Conservation (phyloP, 2,329 filamentous ascomycete genomes). For the Ambrosiella cleistominuta region DNA sequence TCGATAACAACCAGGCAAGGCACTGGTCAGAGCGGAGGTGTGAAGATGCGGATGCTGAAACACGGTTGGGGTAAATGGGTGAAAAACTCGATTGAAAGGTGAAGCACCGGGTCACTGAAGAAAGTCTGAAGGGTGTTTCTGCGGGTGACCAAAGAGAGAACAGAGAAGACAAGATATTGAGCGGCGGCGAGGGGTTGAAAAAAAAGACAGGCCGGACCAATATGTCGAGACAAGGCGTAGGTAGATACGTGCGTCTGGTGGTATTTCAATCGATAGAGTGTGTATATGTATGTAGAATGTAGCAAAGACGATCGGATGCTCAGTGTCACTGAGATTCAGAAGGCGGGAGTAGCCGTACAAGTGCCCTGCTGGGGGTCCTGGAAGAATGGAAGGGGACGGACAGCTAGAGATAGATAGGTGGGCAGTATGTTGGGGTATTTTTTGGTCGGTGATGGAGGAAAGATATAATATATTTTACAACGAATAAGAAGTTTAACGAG, state of each 20-base stretch:
- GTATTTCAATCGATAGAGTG: too few relatives aligned
- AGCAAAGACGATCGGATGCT: too few relatives aligned
- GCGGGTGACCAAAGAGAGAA: too few relatives aligned
- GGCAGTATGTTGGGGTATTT: background rate
- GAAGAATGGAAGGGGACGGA: background rate
- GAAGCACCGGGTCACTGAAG: background rate
- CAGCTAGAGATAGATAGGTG: background rate
- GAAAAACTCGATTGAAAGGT: background rate
- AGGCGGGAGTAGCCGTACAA: background rate
- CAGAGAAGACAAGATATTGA: too few relatives aligned
- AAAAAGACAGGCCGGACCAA: too few relatives aligned
- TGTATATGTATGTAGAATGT: too few relatives aligned
- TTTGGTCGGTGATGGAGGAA: too few relatives aligned
- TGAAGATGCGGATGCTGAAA: conserved; percentile 1
- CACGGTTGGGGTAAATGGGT: conserved; percentile 3
- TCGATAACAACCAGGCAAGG: background rate
- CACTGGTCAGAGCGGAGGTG: conserved; percentile 4
- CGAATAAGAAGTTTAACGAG: too few relatives aligned
- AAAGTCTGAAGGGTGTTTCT: background rate
- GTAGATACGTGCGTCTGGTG: too few relatives aligned
- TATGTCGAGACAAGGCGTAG: too few relatives aligned
- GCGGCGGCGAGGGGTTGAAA: too few relatives aligned
- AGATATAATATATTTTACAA: too few relatives aligned
- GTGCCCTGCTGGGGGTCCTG: background rate
- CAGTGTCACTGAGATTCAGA: background rate